A percentile compares a stretch with the other conserved stretches of the same genome.
Conservation (phyloP, 129 eudicot genomes). For the Mikania micrantha region DNA sequence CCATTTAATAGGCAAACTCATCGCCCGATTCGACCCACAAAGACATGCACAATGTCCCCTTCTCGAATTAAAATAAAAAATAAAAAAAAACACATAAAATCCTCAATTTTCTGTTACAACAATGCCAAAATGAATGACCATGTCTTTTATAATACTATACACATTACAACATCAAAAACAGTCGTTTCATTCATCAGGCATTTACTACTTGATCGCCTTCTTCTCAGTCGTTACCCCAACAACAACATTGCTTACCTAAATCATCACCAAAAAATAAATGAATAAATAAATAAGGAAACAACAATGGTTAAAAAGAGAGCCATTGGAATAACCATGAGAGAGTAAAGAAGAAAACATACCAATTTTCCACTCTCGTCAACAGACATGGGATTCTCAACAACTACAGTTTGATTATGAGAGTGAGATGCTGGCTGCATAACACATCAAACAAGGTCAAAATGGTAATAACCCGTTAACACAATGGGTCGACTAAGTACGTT, state of each 20-base stretch:
- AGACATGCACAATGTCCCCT: slow-evolving; percentile 3
- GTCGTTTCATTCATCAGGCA: neutral
- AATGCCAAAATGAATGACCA: slow-evolving; percentile 16
- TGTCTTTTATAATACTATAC: slow-evolving; percentile 19
- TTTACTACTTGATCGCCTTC: slow-evolving; percentile 15
- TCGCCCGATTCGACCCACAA: neutral
- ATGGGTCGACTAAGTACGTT: neutral
- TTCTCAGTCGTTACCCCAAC: slow-evolving; percentile 63
- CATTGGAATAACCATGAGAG: neutral
- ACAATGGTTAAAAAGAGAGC: neutral
- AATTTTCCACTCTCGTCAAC: slow-evolving; percentile 72
- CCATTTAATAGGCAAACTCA: neutral
- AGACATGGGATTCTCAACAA: slow-evolving; percentile 72
- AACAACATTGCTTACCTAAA: slow-evolving; percentile 69
- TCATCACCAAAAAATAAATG: neutral
- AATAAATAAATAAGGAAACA: too few species aligned
- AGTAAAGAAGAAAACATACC: slow-evolving; percentile 31
- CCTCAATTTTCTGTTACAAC: slow-evolving; percentile 9
- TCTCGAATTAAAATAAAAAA: too few species aligned
- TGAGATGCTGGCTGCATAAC: slow-evolving; percentile 28
- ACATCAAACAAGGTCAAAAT: neutral
- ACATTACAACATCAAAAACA: slow-evolving; percentile 21
- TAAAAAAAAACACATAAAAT: slow-evolving; percentile 18
- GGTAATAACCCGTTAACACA: neutral
- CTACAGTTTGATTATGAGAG: slow-evolving; percentile 60